Base-by-base conservation (phyloP, 805 yeast genomes). In the Wickerhamomyces silvicola region DNA sequence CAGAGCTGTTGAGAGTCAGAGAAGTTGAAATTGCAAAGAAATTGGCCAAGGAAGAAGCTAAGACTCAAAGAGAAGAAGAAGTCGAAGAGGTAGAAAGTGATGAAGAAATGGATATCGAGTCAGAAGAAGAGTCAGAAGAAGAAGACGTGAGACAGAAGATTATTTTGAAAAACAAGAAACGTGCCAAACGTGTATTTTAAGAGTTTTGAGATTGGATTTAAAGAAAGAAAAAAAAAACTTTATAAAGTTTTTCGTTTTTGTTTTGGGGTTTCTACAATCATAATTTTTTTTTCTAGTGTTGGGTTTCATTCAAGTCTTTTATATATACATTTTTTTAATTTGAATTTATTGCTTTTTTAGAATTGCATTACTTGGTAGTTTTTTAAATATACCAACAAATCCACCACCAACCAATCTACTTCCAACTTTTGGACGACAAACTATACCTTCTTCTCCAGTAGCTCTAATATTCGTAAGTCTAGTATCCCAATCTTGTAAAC, bases 1-100 rank as follows among this genome's bases (percentile, higher is more conserved):
- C 95, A 47, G 95, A 83, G 57, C 68, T 90, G 57, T 72, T 92
- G 64, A 82, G 76, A 61, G 77, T 86, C 73, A 83, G 97, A 70
- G 97, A 87, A 23, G 96, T 88, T 36, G 97, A 88, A 66, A 62
- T 86, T 44, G 78, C 84, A 53, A 75, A 78, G 58, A 72, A 67
- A 62, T 76, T 78, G 35, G 87, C 88, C 46, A 82, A 72, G 63
- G 70, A 66, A 46, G 81, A 80, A 45, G 77, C 74, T 35, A 76
- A 62, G 54, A 78, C 63, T 35, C 66, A 56, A 24, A 72, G 60
- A 37, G 75, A 60, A 27, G 58, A 54, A 31, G 71, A 61, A 34
- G 71, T 60, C 30, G 71, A 59, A 25, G 74, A 64, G 30, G 67
- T 59, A 33, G 70, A 65, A 23, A 67, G 61, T 30, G 72, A 65